A percentile compares a stretch with the other conserved stretches of the same genome.
phyloP scores from a whole-genome alignment of 139 green algal genomes.

The Desmodesmus armatus region DNA sequence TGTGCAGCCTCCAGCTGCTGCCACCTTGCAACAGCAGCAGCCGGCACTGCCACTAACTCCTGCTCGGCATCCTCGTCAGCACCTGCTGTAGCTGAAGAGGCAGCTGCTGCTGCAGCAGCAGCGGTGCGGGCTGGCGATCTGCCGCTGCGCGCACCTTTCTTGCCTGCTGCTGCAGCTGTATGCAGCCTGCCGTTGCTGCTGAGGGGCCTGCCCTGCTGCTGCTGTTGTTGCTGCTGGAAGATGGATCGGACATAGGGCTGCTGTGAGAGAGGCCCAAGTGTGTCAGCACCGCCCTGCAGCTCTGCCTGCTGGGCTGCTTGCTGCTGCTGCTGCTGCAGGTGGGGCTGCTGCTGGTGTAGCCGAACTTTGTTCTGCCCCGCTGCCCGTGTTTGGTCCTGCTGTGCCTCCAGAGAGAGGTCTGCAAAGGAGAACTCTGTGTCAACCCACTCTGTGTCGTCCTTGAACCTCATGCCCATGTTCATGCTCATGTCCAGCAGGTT shows the following conservation, averaged over 20 bases:
- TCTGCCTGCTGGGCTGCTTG: neutral
- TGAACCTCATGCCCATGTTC: neutral
- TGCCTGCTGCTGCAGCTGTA: no score
- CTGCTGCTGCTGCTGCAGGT: neutral
- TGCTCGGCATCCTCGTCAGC: neutral
- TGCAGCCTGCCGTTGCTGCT: no score
- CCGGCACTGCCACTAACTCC: conserved; percentile 31
- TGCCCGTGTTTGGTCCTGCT: neutral
- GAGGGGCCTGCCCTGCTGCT: no score
- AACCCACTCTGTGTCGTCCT: conserved; percentile 45
- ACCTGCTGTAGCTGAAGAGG: neutral
- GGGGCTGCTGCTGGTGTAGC: conserved; percentile 25
- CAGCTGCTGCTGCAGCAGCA: conserved; percentile 13
- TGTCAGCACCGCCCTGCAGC: no score
- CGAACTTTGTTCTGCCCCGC: neutral
- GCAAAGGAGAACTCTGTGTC: conserved; percentile 44
- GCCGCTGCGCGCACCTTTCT: neutral
- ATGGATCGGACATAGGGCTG: no score
- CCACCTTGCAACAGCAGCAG: neutral
- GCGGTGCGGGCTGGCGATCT: conserved; percentile 20
- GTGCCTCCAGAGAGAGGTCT: no score
- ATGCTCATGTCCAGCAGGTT: conserved; percentile 5
- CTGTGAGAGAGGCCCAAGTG: neutral
- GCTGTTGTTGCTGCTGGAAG: no score
- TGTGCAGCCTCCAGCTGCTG: conserved; percentile 47